phyloP scores from a whole-genome alignment of 1,284 basidiomycete genomes.

The Termitomyces sp. region DNA sequence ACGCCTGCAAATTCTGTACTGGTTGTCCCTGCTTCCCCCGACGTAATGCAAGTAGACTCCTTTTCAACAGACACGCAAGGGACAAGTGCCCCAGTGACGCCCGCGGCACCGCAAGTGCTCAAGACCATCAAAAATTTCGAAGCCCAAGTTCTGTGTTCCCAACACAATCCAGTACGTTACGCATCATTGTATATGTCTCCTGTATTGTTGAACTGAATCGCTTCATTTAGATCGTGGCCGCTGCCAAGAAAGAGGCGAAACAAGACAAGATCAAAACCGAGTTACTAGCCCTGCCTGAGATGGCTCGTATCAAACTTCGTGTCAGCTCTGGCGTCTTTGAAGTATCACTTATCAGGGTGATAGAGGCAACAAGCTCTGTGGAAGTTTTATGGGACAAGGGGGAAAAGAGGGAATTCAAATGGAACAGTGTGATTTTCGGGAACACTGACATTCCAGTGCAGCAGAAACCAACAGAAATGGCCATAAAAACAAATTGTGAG shows the following conservation, averaged over 20 bases:
- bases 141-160: constrained; percentile 70
- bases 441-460: constrained; percentile 51
- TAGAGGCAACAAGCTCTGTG: constrained; percentile 63
- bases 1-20: constrained; percentile 1
- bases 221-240: constrained; percentile 52
- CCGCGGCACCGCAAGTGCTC: constrained; percentile 38
- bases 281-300: constrained; percentile 60
- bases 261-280: constrained; percentile 62
- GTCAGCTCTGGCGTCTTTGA: constrained; percentile 76
- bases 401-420: constrained; percentile 69
- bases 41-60: constrained; percentile 24
- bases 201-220: constrained; percentile 2
- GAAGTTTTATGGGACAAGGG: constrained; percentile 78
- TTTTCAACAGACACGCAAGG: neutral
- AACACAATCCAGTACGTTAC: constrained; percentile 76
- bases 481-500: constrained; percentile 28
- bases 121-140: constrained; percentile 67
- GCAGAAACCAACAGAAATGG: constrained; percentile 57
- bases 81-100: neutral
- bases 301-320: constrained; percentile 76
- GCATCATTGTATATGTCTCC: constrained; percentile 1
- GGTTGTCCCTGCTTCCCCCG: constrained; percentile 7
- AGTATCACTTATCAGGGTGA: constrained; percentile 65
- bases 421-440: constrained; percentile 72
- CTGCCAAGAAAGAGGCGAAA: constrained; percentile 66